Conservation (phyloP, 306 rosid species). For the Corylus heterophylla region DNA sequence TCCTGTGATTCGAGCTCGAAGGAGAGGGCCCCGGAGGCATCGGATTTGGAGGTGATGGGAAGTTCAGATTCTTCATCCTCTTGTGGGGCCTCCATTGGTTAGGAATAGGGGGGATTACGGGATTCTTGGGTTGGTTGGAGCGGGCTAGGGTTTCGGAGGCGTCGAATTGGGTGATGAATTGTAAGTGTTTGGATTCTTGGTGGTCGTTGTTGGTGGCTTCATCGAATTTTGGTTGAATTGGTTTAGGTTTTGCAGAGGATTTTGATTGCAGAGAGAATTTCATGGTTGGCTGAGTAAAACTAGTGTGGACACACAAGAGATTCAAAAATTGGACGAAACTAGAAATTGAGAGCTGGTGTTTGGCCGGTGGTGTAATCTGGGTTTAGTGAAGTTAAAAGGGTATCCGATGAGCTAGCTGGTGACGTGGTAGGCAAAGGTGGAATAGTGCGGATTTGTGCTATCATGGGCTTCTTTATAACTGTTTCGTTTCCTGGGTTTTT, state of each 20-base stretch:
- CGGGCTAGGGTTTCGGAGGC: slow-evolving; percentile 28
- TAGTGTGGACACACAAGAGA: neutral
- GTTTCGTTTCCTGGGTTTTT: no score
- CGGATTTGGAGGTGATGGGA: slow-evolving; percentile 32
- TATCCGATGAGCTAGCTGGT: no score
- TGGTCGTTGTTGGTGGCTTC: neutral
- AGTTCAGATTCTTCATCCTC: slow-evolving; percentile 43
- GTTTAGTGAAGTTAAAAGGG: no score
- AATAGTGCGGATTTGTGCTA: no score
- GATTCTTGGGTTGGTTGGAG: neutral
- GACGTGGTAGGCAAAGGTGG: no score
- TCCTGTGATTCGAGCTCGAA: slow-evolving; percentile 43
- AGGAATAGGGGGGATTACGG: slow-evolving; percentile 35
- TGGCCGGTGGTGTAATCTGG: no score
- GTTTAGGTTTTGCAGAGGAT: slow-evolving; percentile 26
- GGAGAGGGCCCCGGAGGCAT: slow-evolving; percentile 23
- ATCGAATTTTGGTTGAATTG: slow-evolving; percentile 5
- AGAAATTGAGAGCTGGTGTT: no score
- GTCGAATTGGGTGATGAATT: slow-evolving; percentile 40
- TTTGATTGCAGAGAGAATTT: slow-evolving; percentile 37
- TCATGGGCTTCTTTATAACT: no score
- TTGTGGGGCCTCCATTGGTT: slow-evolving; percentile 39
- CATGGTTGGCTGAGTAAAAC: slow-evolving; percentile 7
- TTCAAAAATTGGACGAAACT: no score
- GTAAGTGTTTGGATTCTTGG: slow-evolving; percentile 17